These are phyloP conservation scores for Rhodotorula sphaerocarpa DNA, from an alignment of 768 basidiomycete species.

Conservation along the genomic window DNA sequence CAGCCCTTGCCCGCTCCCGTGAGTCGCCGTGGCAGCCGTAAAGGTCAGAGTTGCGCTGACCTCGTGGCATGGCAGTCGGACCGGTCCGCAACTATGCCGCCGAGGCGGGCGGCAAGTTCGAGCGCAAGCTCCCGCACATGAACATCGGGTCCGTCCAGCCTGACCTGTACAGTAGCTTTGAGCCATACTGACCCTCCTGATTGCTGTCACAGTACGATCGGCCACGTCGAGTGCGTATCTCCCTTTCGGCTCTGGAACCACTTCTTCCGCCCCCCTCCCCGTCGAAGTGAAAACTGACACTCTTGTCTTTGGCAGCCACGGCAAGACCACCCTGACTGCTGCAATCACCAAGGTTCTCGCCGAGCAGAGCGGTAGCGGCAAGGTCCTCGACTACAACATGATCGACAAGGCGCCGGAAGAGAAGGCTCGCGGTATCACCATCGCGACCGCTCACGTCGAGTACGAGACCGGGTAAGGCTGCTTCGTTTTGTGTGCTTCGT, in stretches of 20 bases:
- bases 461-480: slow-evolving; percentile 65
- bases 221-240: slow-evolving; percentile 37
- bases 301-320: slow-evolving; percentile 51
- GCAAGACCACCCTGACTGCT: slow-evolving; percentile 93
- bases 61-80: not conserved
- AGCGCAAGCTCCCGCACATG: slow-evolving; percentile 54
- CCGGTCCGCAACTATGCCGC: slow-evolving; percentile 35
- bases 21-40: not conserved
- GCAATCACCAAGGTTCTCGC: slow-evolving; percentile 91
- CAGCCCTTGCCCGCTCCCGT: slow-evolving; percentile 18
- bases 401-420: slow-evolving; percentile 99
- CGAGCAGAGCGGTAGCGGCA: slow-evolving; percentile 52
- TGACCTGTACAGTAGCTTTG: not conserved
- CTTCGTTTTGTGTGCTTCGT: not conserved
- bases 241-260: not conserved
- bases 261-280: too few species aligned
- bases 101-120: slow-evolving; percentile 39
- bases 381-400: slow-evolving; percentile 89
- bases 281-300: too few species aligned
- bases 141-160: slow-evolving; percentile 58
- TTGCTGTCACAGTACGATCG: slow-evolving; percentile 21
- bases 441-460: slow-evolving; percentile 96
- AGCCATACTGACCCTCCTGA: not conserved
- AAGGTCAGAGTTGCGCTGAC: not conserved
- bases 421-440: slow-evolving; percentile 98